Conservation (phyloP, 2,329 filamentous ascomycete species). For the Exophiala viscosa region DNA sequence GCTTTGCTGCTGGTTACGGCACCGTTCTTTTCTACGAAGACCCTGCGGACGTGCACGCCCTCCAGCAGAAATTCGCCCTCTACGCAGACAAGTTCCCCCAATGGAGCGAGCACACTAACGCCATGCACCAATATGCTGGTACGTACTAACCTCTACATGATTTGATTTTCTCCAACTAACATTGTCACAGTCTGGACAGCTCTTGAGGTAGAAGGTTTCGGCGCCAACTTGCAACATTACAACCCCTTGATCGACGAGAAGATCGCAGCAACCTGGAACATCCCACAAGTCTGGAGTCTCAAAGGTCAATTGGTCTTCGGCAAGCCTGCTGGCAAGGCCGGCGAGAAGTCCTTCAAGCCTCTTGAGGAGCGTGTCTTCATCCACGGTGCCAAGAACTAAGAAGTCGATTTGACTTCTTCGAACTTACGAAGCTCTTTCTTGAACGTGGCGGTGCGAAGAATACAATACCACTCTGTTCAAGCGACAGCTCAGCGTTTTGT, state of each 20-base stretch:
- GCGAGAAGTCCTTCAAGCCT: slow-evolving; percentile 13
- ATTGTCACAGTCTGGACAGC: slow-evolving; percentile 65
- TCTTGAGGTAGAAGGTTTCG: slow-evolving; percentile 76
- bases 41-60: slow-evolving; percentile 59
- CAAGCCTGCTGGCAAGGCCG: slow-evolving; percentile 8
- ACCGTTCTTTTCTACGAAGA: slow-evolving; percentile 87
- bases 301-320: slow-evolving; percentile 84
- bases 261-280: slow-evolving; percentile 64
- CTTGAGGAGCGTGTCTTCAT: slow-evolving; percentile 10
- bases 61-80: slow-evolving; percentile 50
- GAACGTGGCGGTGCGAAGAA: too few species aligned
- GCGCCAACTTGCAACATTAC: slow-evolving; percentile 89
- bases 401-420: neutral
- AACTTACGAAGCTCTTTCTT: neutral
- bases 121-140: slow-evolving; percentile 63
- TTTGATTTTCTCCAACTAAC: neutral
- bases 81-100: slow-evolving; percentile 75
- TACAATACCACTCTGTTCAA: too few species aligned
- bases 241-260: slow-evolving; percentile 76
- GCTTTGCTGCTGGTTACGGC: slow-evolving; percentile 59
- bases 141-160: neutral
- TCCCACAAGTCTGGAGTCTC: slow-evolving; percentile 71
- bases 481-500: too few species aligned
- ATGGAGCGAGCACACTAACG: slow-evolving; percentile 73
- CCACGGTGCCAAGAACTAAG: slow-evolving; percentile 7